Conservation (phyloP, 1,284 basidiomycete genomes). For the Neolentinus lepideus region DNA sequence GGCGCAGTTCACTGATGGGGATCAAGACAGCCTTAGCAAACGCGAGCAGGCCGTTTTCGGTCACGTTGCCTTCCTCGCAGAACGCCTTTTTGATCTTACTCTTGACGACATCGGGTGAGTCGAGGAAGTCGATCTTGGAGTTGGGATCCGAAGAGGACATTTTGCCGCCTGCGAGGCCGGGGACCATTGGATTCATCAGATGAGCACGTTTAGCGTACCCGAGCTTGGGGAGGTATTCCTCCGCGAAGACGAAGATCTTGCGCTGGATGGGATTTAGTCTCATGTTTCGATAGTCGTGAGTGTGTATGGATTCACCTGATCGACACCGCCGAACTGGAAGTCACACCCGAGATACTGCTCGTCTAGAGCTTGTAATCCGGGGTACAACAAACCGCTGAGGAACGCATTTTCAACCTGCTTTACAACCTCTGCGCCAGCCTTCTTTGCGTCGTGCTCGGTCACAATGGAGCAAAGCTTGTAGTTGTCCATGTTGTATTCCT, state of each 20-base stretch:
- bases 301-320: slow-evolving; percentile 72
- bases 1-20: slow-evolving; percentile 75
- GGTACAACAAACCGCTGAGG: slow-evolving; percentile 91
- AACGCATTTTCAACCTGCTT: slow-evolving; percentile 95
- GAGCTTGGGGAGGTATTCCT: slow-evolving; percentile 88
- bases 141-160: slow-evolving; percentile 99
- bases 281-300: background rate
- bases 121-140: slow-evolving; percentile 97
- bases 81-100: slow-evolving; percentile 92
- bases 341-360: slow-evolving; percentile 96
- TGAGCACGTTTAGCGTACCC: slow-evolving; percentile 96
- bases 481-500: slow-evolving; percentile 93
- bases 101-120: slow-evolving; percentile 76
- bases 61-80: slow-evolving; percentile 89
- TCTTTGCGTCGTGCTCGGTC: slow-evolving; percentile 95
- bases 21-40: slow-evolving; percentile 89
- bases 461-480: slow-evolving; percentile 88
- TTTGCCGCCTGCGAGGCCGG: slow-evolving; percentile 91
- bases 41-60: slow-evolving; percentile 87
- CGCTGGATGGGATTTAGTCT: slow-evolving; percentile 42
- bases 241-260: slow-evolving; percentile 98
- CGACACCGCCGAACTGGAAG: slow-evolving; percentile 98
- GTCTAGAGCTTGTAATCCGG: slow-evolving; percentile 93
- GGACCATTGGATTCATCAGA: slow-evolving; percentile 98
- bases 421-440: slow-evolving; percentile 98